Conservation (phyloP, 768 basidiomycete species). For the Gloeopeniophorella convolvens region DNA sequence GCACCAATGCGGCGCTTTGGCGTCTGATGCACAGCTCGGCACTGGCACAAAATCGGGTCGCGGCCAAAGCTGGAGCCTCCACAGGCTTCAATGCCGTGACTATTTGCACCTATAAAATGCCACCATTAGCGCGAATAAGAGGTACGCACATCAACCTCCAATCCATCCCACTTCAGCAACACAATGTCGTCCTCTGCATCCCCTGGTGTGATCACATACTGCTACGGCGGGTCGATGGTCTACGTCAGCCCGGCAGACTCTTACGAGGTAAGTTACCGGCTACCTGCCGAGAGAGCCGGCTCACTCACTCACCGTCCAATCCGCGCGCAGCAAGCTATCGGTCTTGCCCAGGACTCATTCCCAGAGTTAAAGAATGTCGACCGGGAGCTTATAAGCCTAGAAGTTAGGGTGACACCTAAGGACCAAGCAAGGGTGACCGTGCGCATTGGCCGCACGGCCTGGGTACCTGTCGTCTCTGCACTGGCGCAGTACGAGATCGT, state of each 20-base stretch:
- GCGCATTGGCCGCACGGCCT: slow-evolving; percentile 24
- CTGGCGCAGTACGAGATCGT: slow-evolving; percentile 27
- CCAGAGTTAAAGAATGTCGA: slow-evolving; percentile 19
- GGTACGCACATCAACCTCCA: too few species aligned
- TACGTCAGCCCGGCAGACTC: slow-evolving; percentile 25
- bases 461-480: slow-evolving; percentile 19
- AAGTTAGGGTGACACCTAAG: slow-evolving; percentile 21
- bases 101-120: too few species aligned
- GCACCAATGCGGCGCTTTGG: too few species aligned
- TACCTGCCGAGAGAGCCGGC: too few species aligned
- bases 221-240: slow-evolving; percentile 22
- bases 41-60: too few species aligned
- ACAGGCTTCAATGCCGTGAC: too few species aligned
- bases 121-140: too few species aligned
- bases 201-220: slow-evolving; percentile 25
- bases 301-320: not conserved
- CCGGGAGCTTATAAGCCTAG: slow-evolving; percentile 22
- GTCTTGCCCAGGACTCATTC: slow-evolving; percentile 20
- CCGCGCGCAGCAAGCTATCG: slow-evolving; percentile 21
- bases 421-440: slow-evolving; percentile 16
- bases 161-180: too few species aligned
- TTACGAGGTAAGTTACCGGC: slow-evolving; percentile 20
- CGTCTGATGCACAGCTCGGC: too few species aligned
- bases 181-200: not conserved
- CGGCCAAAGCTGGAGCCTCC: too few species aligned